Conservation (phyloP, 495 filamentous ascomycete species). For the Glonium stellatum region DNA sequence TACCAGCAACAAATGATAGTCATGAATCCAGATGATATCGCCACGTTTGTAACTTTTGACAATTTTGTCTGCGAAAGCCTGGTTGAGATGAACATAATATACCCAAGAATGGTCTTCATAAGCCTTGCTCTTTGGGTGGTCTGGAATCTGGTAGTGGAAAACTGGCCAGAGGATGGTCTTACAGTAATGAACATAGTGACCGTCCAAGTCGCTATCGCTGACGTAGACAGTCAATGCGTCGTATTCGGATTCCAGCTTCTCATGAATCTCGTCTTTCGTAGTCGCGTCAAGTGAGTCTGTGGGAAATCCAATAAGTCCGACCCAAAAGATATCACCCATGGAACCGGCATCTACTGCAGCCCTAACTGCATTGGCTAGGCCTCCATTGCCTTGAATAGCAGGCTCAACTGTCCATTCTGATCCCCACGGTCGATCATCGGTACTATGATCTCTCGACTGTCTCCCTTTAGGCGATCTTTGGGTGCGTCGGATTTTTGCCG, state of each 20-base stretch:
- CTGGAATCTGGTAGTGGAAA: constrained; percentile 93
- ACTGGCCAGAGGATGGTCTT: constrained; percentile 56
- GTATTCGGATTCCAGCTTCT: constrained; percentile 68
- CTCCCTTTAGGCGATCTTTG: constrained; percentile 6
- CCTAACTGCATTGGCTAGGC: constrained; percentile 76
- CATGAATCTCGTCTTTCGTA: constrained; percentile 70
- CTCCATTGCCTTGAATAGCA: constrained; percentile 85
- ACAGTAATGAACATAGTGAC: constrained; percentile 89
- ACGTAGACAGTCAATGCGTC: constrained; percentile 75
- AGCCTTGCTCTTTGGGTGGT: constrained; percentile 94
- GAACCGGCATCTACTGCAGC: constrained; percentile 61
- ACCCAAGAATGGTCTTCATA: constrained; percentile 95
- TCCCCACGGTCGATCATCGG: constrained; percentile 56
- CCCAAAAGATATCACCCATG: constrained; percentile 68
- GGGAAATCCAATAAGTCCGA: constrained; percentile 86
- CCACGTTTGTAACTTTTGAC: constrained; percentile 84
- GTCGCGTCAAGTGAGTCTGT: constrained; percentile 68
- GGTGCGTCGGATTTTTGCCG: constrained; percentile 29
- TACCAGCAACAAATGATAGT: constrained; percentile 91
- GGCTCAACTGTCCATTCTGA: constrained; percentile 76
- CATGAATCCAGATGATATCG: constrained; percentile 88
- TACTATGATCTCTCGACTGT: constrained; percentile 26
- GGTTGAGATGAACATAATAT: constrained; percentile 84
- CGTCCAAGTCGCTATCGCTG: constrained; percentile 81
- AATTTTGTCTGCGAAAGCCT: constrained; percentile 82